Evolutionary conservation across 2,329 filamentous ascomycete genomes (phyloP), one percentile per base, ranked within the genome.

Genomic region (Penicillium concentricum): DNA sequence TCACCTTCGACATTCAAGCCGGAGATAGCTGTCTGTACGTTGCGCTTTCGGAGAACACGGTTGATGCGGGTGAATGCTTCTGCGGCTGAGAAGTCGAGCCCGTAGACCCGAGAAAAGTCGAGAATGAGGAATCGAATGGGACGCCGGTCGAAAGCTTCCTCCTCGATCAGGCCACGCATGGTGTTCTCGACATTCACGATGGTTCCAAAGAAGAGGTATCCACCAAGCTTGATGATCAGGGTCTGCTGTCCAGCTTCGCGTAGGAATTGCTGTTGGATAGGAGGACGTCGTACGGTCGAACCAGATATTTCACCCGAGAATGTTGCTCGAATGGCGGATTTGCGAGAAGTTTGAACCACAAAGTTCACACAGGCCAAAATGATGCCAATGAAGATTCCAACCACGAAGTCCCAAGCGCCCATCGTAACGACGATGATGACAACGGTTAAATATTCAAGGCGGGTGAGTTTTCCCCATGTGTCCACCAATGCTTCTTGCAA

Each of bases 191-290:
- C 93, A 46, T 91, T 91, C 51, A 97, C 93, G 62, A 99, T 96
- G 3, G 92, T 97, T 16, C 94, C 94, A 65, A 99, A 99, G 80
- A 99, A 99, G n/a, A 99, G 84, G 69, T 93, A 97, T 0, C 94
- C 93, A 0, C 90, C 88, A 16, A 99, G 82, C 73, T 97, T 97
- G 68, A 96, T 89, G 48, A 97, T 87, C 57, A 90, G 89, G 34
- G 95, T 94, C 71, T 99, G 94, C 32, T 85, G 84, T 3, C 93
- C 92, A 16, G 94, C 92, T 62, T 93, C 84, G 59, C 87, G 87
- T 4, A 99, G 79, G 69, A 94, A 99, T 57, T 89, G 86, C 58
- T 92, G 88, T 67, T 99, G 94, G 4, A 92, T 87, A 0, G 91
- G 90, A 64, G 96, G 96, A 52, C 94, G 87, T 51, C 94, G 85